Base-by-base conservation (phyloP, 495 filamentous ascomycete species). In the Xylaria sp. region DNA sequence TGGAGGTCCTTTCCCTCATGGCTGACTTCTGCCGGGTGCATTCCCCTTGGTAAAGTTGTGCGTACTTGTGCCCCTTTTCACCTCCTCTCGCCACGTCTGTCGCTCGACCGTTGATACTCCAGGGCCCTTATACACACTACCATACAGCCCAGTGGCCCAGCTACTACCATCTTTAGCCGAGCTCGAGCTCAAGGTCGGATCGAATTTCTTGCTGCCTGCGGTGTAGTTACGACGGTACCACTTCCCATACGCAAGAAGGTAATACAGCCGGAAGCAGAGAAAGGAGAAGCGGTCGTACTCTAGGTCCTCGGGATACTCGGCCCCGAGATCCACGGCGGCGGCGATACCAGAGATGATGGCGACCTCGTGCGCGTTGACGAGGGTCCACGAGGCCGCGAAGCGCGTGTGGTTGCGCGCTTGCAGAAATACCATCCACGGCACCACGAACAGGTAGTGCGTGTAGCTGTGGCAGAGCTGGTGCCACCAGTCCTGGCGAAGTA, bases 341-440 rank as follows among this genome's bases (percentile, higher is more conserved):
- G 93, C 90, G 48, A 95, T 91, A 0, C 93, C 93, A 68, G 89
- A 91, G 48, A 95, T 89, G 59, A 89, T 88, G 0, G 93, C 93
- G 35, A 93, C 86, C 75, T 97, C 93, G 70, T 97, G 93, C 82
- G 93, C 92, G 72, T 97, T 97, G 72, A 95, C 89, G 79, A 97
- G 80, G 1, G 93, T 95, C 93, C 93, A 97, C 37, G 86, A 83
- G 1, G 89, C 90, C 5, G 92, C 93, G 74, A 89, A 95, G 12
- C 85, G 80, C 0, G 92, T 95, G 37, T 85, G 82, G 50, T 88
- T 90, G 71, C 86, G 85, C 0, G 91, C 91, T 70, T 95, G 90
- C n/a, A 95, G 84, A 43, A 93, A 88, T 92, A 91, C 92, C 88
- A 95, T 89, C 72, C 92, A 90, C 0, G 92, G 90, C 48, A 93